Conservation (phyloP, 2,329 filamentous ascomycete species). For the Talaromyces rugulosus region DNA sequence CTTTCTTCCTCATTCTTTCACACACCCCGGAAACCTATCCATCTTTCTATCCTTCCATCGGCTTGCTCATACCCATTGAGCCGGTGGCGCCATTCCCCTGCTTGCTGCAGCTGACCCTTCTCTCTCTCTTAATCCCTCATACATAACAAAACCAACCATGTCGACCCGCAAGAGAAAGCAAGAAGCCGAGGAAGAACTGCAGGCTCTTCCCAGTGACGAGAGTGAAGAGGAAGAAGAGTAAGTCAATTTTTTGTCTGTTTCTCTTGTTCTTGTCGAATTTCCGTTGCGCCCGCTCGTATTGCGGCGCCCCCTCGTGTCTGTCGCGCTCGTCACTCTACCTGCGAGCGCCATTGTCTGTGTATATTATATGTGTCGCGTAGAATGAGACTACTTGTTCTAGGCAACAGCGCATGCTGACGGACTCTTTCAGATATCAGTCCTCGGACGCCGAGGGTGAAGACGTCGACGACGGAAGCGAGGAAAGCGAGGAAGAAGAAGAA, state of each 20-base stretch:
- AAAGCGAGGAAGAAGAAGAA: slow-evolving; percentile 11
- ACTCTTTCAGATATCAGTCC: slow-evolving; percentile 12
- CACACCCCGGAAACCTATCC: not conserved
- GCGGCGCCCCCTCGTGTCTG: not conserved
- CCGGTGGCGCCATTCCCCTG: not conserved
- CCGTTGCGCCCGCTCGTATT: not conserved
- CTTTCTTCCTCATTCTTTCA: not conserved
- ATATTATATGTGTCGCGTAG: not conserved
- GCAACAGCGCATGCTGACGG: not conserved
- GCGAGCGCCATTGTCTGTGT: not conserved
- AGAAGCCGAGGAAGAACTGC: slow-evolving; percentile 45
- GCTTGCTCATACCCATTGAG: not conserved
- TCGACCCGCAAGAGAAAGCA: slow-evolving; percentile 49
- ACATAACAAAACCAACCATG: slow-evolving; percentile 28
- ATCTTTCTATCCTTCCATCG: not conserved
- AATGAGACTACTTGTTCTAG: not conserved
- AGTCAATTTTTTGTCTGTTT: slow-evolving; percentile 18
- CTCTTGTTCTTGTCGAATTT: not conserved
- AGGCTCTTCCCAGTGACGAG: slow-evolving; percentile 46
- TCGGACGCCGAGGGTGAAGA: slow-evolving; percentile 32
- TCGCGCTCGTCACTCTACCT: not conserved
- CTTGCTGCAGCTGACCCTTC: not conserved
- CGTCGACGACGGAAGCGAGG: slow-evolving; percentile 35
- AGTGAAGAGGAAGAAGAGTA: slow-evolving; percentile 50
- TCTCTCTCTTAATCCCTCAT: slow-evolving; percentile 6